Evolutionary conservation across 139 green algal species (phyloP).

Genomic region (Chlamydomonas sp.): DNA sequence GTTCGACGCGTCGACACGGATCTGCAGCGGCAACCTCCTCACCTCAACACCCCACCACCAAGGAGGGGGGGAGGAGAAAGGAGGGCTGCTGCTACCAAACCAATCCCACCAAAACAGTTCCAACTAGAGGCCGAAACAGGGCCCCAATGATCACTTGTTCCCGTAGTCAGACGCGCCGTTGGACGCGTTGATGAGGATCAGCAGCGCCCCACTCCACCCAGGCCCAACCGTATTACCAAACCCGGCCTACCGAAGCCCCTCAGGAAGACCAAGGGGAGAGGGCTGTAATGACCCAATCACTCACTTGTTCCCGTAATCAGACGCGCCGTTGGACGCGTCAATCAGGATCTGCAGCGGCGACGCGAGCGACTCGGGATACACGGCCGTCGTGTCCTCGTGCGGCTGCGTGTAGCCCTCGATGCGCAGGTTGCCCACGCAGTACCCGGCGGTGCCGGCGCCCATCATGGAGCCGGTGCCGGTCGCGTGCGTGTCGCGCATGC

Average conservation of each 20-base stretch:
- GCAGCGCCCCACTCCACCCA: too few species aligned
- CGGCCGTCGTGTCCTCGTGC: constrained; percentile 38
- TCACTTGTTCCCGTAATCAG: constrained; percentile 99
- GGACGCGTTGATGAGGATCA: constrained; percentile 94
- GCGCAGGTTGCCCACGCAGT: constrained; percentile 93
- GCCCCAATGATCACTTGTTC: too few species aligned
- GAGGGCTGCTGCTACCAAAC: too few species aligned
- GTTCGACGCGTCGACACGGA: constrained; percentile 97
- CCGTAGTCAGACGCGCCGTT: constrained; percentile 95
- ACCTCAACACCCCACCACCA: too few species aligned
- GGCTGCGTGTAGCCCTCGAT: constrained; percentile 46
- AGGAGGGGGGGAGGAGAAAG: too few species aligned
- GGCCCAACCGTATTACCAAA: too few species aligned
- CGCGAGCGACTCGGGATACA: constrained; percentile 17
- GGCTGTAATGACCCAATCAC: too few species aligned
- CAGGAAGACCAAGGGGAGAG: too few species aligned
- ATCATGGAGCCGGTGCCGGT: constrained; percentile 96
- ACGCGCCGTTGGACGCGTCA: constrained; percentile 94
- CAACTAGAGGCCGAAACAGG: too few species aligned
- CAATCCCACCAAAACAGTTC: too few species aligned
- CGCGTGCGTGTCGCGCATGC: constrained; percentile 97
- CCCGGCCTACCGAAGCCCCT: too few species aligned
- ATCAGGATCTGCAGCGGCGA: constrained; percentile 83
- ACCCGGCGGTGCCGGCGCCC: constrained; percentile 85
- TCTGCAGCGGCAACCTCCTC: constrained; percentile 62